phyloP scores from a whole-genome alignment of 2,329 filamentous ascomycete species.

The Orbilia brochopaga region DNA sequence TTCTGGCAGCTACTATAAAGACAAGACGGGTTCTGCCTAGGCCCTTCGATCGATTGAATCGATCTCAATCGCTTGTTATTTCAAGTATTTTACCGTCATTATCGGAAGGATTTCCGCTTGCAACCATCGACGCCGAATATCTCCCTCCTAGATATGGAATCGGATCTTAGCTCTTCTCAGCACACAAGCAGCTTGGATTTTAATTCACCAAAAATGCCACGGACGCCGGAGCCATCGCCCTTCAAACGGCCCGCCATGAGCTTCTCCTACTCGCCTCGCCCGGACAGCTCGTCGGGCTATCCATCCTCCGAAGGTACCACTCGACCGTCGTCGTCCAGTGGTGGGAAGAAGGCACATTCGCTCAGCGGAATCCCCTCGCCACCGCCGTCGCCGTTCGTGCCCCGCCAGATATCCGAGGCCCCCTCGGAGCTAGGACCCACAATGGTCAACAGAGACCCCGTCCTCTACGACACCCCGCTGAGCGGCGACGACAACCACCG shows the following conservation, averaged over 20 bases:
- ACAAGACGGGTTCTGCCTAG: constrained; percentile 1
- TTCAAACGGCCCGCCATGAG: constrained; percentile 44
- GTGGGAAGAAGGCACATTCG: constrained; percentile 24
- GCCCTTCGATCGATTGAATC: constrained; percentile 21
- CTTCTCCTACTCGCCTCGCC: constrained; percentile 36
- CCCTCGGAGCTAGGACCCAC: constrained; percentile 40
- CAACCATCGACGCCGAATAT: not conserved
- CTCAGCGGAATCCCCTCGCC: constrained; percentile 41
- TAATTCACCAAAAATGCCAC: constrained; percentile 28
- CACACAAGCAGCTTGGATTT: not conserved
- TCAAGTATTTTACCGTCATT: no score
- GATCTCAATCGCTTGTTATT: constrained; percentile 1
- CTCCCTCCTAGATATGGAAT: constrained; percentile 32
- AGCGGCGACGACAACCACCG: constrained; percentile 43
- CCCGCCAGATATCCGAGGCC: constrained; percentile 31
- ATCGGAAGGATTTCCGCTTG: no score
- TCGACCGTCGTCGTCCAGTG: not conserved
- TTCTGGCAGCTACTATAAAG: constrained; percentile 12
- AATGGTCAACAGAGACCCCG: constrained; percentile 37
- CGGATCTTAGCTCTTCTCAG: constrained; percentile 6
- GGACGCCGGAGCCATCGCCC: constrained; percentile 45
- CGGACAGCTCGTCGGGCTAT: constrained; percentile 39
- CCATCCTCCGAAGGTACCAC: no score
- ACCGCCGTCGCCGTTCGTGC: constrained; percentile 34
- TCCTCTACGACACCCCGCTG: constrained; percentile 34